Conservation (phyloP, 805 yeast genomes). For the Ascoidea tarda region DNA sequence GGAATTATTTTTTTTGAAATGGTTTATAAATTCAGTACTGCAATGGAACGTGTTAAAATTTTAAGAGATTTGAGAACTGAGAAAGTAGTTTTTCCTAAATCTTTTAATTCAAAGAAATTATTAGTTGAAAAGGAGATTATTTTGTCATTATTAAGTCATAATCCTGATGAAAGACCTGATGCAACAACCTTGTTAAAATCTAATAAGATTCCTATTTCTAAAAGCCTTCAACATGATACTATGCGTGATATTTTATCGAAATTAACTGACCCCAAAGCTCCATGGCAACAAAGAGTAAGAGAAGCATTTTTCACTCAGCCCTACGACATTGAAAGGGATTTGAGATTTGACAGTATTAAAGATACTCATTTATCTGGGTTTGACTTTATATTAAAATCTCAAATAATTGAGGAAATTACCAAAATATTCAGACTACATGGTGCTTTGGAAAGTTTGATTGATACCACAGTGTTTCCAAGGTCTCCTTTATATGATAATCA, state of each 20-base stretch:
- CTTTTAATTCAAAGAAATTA: slow-evolving; percentile 38
- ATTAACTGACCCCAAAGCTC: slow-evolving; percentile 78
- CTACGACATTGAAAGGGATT: slow-evolving; percentile 70
- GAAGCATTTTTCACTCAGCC: slow-evolving; percentile 78
- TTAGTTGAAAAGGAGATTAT: slow-evolving; percentile 57
- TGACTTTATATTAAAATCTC: slow-evolving; percentile 43
- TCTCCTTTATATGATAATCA: slow-evolving; percentile 57
- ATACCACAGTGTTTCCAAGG: slow-evolving; percentile 67
- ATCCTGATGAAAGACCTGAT: slow-evolving; percentile 66
- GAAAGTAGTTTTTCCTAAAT: slow-evolving; percentile 53
- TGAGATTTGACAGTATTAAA: slow-evolving; percentile 51
- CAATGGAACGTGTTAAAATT: slow-evolving; percentile 81
- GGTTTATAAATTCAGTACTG: slow-evolving; percentile 75
- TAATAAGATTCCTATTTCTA: slow-evolving; percentile 71
- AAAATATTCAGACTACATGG: slow-evolving; percentile 68
- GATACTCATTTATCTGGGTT: slow-evolving; percentile 15
- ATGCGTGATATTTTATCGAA: slow-evolving; percentile 80
- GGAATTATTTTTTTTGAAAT: slow-evolving; percentile 95
- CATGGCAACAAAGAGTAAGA: slow-evolving; percentile 90
- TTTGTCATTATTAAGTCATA: slow-evolving; percentile 54
- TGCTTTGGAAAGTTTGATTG: slow-evolving; percentile 60
- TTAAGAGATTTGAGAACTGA: slow-evolving; percentile 49
- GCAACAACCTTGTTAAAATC: slow-evolving; percentile 66
- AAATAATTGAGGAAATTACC: slow-evolving; percentile 46
- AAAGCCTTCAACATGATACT: slow-evolving; percentile 64